These are phyloP conservation scores for Erythrobasidium hasegawianum DNA, from an alignment of 1,284 basidiomycete genomes.

Conservation along the genomic window DNA sequence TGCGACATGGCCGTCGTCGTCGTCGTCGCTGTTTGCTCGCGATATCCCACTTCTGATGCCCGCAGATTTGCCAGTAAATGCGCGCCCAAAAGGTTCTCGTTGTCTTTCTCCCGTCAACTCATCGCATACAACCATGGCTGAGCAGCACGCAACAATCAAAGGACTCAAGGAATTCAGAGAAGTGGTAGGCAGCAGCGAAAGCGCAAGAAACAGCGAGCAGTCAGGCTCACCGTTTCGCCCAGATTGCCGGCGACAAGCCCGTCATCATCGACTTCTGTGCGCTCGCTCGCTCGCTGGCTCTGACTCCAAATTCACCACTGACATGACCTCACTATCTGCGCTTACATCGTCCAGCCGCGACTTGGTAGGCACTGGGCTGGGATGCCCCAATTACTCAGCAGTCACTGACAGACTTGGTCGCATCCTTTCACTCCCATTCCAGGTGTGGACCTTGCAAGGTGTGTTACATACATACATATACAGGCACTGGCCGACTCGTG, in stretches of 20 bases:
- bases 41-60: no score
- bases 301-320: no score
- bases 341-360: constrained; percentile 10
- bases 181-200: constrained; percentile 7
- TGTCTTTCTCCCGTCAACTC: background rate
- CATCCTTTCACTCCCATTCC: no score
- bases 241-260: constrained; percentile 31
- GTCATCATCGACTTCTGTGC: constrained; percentile 35
- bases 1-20: background rate
- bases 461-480: no score
- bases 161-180: constrained; percentile 29
- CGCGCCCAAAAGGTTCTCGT: no score
- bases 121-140: constrained; percentile 23
- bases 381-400: background rate
- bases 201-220: background rate
- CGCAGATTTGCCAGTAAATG: no score
- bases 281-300: no score
- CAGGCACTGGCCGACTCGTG: no score
- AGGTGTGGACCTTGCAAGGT: constrained; percentile 36
- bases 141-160: constrained; percentile 15
- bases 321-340: no score
- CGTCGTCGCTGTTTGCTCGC: no score
- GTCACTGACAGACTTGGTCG: background rate
- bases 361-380: no score
- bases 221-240: no score